Conservation (phyloP, 768 basidiomycete species). For the Gymnopilus junonius region DNA sequence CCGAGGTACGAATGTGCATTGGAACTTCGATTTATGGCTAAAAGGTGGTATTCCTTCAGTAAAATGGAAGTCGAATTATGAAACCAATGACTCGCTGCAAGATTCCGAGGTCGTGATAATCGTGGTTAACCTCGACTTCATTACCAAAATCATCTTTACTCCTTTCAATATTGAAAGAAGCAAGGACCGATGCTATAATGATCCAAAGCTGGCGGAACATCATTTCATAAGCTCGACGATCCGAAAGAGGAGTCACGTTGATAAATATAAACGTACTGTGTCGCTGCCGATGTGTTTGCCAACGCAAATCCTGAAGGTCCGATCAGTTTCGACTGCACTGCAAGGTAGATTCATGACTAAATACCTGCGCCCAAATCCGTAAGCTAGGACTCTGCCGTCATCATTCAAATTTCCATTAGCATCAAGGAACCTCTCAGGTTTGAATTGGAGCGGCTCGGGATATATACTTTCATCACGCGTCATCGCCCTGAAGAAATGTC, state of each 20-base stretch:
- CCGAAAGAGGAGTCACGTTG: neutral
- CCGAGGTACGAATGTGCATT: neutral
- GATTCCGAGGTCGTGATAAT: neutral
- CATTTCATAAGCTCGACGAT: neutral
- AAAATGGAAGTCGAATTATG: neutral
- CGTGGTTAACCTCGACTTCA: neutral
- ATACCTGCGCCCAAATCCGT: conserved; percentile 1
- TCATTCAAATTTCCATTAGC: conserved; percentile 1
- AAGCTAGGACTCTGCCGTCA: neutral
- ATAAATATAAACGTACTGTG: neutral
- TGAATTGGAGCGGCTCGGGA: conserved; percentile 1
- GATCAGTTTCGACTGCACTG: neutral
- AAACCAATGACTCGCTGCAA: neutral
- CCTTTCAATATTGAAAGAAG: neutral
- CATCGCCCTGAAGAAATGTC: conserved; percentile 6
- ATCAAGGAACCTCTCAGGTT: conserved; percentile 12
- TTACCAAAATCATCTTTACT: neutral
- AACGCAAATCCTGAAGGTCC: conserved; percentile 6
- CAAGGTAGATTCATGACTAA: neutral
- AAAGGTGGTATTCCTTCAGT: neutral
- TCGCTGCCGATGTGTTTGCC: conserved; percentile 10
- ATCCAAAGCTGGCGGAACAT: neutral
- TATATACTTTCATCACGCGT: conserved; percentile 8
- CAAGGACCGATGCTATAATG: neutral
- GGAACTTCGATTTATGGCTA: neutral